Conservation (phyloP, 2,329 filamentous ascomycete species). For the Ampelomyces quisqualis region DNA sequence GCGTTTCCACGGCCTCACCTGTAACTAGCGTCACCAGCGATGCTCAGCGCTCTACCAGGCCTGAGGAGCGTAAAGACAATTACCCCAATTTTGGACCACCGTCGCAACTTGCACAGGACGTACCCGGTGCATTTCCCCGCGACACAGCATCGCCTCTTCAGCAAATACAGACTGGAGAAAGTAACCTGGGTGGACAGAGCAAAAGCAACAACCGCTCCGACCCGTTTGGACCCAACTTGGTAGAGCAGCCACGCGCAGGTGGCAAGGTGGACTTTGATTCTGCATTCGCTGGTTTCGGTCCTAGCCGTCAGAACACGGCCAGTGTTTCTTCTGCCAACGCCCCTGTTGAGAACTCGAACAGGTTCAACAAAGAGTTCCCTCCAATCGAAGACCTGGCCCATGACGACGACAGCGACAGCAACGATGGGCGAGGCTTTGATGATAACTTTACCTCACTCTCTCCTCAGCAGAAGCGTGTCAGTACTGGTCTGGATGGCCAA, state of each 20-base stretch:
- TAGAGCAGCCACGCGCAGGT: slow-evolving; percentile 39
- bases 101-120: slow-evolving; percentile 29
- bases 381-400: slow-evolving; percentile 84
- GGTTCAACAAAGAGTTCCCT: slow-evolving; percentile 79
- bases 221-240: slow-evolving; percentile 41
- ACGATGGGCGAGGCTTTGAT: slow-evolving; percentile 75
- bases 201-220: slow-evolving; percentile 46
- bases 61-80: slow-evolving; percentile 45
- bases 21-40: slow-evolving; percentile 46
- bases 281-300: slow-evolving; percentile 74
- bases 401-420: slow-evolving; percentile 76
- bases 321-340: slow-evolving; percentile 36
- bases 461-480: slow-evolving; percentile 39
- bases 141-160: slow-evolving; percentile 48
- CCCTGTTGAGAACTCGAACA: slow-evolving; percentile 42
- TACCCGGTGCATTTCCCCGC: slow-evolving; percentile 54
- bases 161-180: slow-evolving; percentile 52
- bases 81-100: slow-evolving; percentile 43
- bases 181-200: slow-evolving; percentile 51
- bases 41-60: slow-evolving; percentile 37
- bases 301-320: slow-evolving; percentile 54
- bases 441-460: slow-evolving; percentile 80
- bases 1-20: slow-evolving; percentile 40
- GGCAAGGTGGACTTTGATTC: slow-evolving; percentile 81
- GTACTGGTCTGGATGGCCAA: slow-evolving; percentile 27